These are phyloP conservation scores for Kluyveromyces sp. DNA, from an alignment of 1,139 yeast species.

Conservation along the genomic window DNA sequence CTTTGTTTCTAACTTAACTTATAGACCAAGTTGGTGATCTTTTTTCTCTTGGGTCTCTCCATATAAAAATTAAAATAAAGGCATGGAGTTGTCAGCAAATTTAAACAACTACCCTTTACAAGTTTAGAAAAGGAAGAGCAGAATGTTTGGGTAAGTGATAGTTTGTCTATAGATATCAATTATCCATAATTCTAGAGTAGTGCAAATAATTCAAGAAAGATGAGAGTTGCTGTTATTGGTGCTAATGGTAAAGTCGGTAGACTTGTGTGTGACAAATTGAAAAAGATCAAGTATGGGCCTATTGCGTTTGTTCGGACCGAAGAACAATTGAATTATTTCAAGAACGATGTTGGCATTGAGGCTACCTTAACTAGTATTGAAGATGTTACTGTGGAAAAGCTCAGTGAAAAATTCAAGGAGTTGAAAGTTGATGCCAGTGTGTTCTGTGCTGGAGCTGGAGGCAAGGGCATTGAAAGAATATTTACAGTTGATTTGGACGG, in stretches of 20 bases:
- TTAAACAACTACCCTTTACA: too few species aligned
- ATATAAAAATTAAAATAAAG: too few species aligned
- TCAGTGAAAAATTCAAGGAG: conserved; percentile 32
- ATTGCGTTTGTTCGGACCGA: conserved; percentile 46
- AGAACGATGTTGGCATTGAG: conserved; percentile 31
- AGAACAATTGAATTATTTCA: conserved; percentile 38
- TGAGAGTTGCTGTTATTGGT: conserved; percentile 45
- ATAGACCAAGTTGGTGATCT: too few species aligned
- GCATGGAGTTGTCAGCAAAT: too few species aligned
- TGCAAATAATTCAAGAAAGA: background rate
- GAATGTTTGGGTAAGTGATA: too few species aligned
- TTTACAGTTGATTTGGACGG: conserved; percentile 56
- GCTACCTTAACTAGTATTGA: conserved; percentile 36
- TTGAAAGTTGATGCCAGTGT: conserved; percentile 49
- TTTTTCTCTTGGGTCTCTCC: too few species aligned
- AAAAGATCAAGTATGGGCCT: conserved; percentile 25
- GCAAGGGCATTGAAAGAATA: conserved; percentile 40
- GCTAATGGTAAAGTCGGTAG: conserved; percentile 58
- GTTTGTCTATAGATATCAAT: too few species aligned
- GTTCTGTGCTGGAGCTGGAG: conserved; percentile 60
- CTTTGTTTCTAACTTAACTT: too few species aligned
- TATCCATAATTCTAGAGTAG: background rate
- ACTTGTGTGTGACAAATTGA: conserved; percentile 31
- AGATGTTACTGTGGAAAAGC: conserved; percentile 30
- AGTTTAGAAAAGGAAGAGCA: too few species aligned